Evolutionary conservation across 139 green algal species (phyloP).

Genomic region (Zygnema cylindricum): DNA sequence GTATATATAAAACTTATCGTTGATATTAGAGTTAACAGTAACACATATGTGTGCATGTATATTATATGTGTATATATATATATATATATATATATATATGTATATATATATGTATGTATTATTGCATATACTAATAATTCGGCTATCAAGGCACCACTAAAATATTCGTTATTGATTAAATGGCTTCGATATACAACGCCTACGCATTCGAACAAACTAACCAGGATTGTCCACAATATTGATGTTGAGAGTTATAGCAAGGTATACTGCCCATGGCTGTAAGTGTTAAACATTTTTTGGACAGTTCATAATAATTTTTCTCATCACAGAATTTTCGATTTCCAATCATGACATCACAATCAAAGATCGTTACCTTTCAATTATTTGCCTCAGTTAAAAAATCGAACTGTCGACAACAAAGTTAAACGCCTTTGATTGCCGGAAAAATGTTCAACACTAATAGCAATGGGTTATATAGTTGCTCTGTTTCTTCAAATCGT

Average conservation of each 20-base stretch:
- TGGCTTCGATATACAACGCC: not conserved
- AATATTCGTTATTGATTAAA: not conserved
- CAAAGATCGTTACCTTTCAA: too few species aligned
- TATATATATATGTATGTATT: conserved; percentile 13
- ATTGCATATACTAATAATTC: not conserved
- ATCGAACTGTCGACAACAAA: too few species aligned
- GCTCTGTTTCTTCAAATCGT: too few species aligned
- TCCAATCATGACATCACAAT: too few species aligned
- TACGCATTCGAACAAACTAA: not conserved
- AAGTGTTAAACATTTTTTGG: not conserved
- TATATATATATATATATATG: conserved; percentile 27
- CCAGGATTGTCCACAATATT: not conserved
- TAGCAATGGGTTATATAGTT: too few species aligned
- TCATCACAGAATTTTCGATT: too few species aligned
- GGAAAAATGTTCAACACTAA: too few species aligned
- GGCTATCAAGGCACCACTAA: not conserved
- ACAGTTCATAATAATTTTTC: too few species aligned
- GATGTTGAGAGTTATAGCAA: not conserved
- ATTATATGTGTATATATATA: conserved; percentile 15
- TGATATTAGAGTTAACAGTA: not conserved
- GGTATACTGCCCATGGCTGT: not conserved
- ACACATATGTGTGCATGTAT: not conserved
- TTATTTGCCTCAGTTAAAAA: too few species aligned
- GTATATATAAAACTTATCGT: conserved; percentile 13
- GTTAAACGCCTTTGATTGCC: too few species aligned